These are phyloP conservation scores for Condylostoma magnum DNA, from an alignment of 169 alveolate species.

Conservation along the genomic window DNA sequence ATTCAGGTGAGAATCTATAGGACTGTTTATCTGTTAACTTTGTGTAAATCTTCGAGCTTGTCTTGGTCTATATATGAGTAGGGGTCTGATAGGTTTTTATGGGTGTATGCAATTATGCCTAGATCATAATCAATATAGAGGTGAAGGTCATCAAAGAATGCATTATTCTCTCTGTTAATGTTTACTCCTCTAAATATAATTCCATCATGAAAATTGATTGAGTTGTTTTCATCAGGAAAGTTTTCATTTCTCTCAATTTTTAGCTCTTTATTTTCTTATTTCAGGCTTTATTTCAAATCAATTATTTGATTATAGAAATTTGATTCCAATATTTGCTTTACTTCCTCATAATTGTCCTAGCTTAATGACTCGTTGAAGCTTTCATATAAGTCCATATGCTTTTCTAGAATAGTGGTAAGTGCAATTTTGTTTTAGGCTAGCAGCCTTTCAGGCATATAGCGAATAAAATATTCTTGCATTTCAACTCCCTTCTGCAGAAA, in stretches of 20 bases:
- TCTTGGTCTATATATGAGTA: conserved; percentile 5
- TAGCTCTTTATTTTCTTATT: not conserved
- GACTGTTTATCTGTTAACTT: conserved; percentile 1
- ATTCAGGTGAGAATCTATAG: not conserved
- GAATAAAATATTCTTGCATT: not conserved
- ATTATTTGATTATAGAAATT: not conserved
- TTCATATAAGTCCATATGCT: not conserved
- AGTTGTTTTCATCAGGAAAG: not conserved
- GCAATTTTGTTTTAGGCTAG: not conserved
- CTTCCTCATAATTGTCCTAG: not conserved
- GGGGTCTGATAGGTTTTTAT: not conserved
- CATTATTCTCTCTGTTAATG: not conserved
- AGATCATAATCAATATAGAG: conserved; percentile 7
- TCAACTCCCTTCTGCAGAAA: conserved; percentile 1
- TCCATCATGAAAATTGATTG: conserved; percentile 2
- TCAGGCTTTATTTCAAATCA: not conserved
- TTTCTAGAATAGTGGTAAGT: not conserved
- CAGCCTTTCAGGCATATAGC: conserved; percentile 15
- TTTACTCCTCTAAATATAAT: conserved; percentile 7
- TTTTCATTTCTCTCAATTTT: not conserved
- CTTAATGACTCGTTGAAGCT: not conserved
- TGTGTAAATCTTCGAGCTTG: conserved; percentile 14
- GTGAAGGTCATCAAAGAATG: not conserved
- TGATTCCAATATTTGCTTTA: not conserved
- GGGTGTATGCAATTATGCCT: conserved; percentile 7